Evolutionary conservation across 331 rosid genomes (phyloP).

Genomic region (Phaseolus coccineus): DNA sequence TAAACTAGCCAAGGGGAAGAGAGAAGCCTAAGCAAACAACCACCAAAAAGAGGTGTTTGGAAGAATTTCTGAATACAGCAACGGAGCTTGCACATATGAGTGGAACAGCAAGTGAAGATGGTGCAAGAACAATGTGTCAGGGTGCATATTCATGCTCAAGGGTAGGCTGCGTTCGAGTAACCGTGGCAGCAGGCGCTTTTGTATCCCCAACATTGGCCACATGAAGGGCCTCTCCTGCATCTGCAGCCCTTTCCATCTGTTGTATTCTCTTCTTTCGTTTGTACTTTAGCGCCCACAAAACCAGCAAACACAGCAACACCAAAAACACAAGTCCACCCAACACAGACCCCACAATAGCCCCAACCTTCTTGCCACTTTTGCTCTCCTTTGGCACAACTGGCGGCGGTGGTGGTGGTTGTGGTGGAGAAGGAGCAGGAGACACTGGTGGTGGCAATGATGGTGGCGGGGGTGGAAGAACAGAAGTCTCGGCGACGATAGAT

Average conservation of each 20-base stretch:
- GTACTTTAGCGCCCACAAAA: conserved; percentile 55
- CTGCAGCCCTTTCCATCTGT: conserved; percentile 78
- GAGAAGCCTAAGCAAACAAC: conserved; percentile 50
- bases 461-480: conserved; percentile 51
- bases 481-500: conserved; percentile 62
- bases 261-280: conserved; percentile 58
- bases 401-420: conserved; percentile 5
- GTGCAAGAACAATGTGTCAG: conserved; percentile 25
- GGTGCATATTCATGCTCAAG: conserved; percentile 81
- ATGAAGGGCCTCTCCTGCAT: conserved; percentile 73
- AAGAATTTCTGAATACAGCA: conserved; percentile 50
- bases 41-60: conserved; percentile 53
- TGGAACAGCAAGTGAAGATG: conserved; percentile 33
- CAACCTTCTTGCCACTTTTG: conserved; percentile 49
- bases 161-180: conserved; percentile 75
- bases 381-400: conserved; percentile 33
- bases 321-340: conserved; percentile 65
- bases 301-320: conserved; percentile 48
- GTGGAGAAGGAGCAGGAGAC: conserved; percentile 19
- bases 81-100: conserved; percentile 45
- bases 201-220: conserved; percentile 67
- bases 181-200: conserved; percentile 75
- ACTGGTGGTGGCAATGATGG: not conserved
- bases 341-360: conserved; percentile 71
- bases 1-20: conserved; percentile 48